Conservation (phyloP, 2,329 filamentous ascomycete species). For the Hymenoscyphus repandus region DNA sequence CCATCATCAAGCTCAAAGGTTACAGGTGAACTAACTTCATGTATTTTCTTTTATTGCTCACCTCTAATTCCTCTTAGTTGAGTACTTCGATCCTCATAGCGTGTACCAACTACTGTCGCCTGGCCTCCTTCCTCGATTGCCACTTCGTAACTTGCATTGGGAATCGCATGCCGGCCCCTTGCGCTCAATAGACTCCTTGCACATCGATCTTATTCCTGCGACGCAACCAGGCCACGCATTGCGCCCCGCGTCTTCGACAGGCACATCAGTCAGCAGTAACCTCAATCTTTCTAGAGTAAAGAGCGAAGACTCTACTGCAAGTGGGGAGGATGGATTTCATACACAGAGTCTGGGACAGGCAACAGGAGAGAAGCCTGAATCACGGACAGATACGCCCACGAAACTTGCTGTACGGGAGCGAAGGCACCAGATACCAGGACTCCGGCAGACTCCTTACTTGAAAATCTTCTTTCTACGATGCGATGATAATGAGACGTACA, state of each 20-base stretch:
- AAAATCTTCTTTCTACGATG: constrained; percentile 86
- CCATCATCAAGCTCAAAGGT: constrained; percentile 70
- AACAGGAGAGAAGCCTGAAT: constrained; percentile 22
- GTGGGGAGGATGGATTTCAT: constrained; percentile 55
- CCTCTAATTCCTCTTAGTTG: constrained; percentile 51
- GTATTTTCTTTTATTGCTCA: constrained; percentile 5
- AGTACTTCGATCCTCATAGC: constrained; percentile 91
- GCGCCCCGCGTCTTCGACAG: constrained; percentile 32
- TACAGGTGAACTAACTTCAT: constrained; percentile 50
- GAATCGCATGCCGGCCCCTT: constrained; percentile 88
- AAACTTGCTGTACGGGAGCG: constrained; percentile 47
- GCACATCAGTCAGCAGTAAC: constrained; percentile 31
- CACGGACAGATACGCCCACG: constrained; percentile 13
- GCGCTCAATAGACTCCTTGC: constrained; percentile 87
- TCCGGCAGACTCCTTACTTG: constrained; percentile 88
- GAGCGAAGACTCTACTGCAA: constrained; percentile 32
- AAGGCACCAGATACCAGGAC: constrained; percentile 89
- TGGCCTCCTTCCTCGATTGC: constrained; percentile 71
- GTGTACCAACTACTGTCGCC: constrained; percentile 79
- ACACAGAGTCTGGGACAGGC: constrained; percentile 46
- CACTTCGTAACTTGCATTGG: constrained; percentile 91
- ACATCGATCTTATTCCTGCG: constrained; percentile 73
- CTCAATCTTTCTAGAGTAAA: constrained; percentile 31
- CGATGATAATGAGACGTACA: constrained; percentile 95
- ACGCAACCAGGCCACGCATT: constrained; percentile 36